Percentiles rank a stretch among this genome's conserved stretches.
Evolutionary conservation across 495 filamentous ascomycete species (phyloP).

Genomic region (Neurospora sp.): DNA sequence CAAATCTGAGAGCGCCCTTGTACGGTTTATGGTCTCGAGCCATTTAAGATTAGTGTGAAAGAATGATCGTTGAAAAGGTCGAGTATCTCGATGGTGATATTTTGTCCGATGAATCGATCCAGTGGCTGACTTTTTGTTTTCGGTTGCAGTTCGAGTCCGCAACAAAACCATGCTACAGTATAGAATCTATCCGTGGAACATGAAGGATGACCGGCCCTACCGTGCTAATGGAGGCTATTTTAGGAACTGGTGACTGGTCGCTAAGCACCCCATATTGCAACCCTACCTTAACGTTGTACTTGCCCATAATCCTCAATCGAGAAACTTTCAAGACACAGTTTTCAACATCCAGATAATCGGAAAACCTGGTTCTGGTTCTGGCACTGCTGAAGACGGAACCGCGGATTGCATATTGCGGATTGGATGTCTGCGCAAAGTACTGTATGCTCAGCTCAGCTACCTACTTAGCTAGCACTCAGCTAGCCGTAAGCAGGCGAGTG

Average conservation of each 20-base stretch:
- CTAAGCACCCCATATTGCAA: neutral
- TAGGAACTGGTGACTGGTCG: neutral
- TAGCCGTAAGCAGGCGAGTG: neutral
- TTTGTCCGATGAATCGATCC: neutral
- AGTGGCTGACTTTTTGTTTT: neutral
- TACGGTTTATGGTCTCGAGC: neutral
- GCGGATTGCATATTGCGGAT: neutral
- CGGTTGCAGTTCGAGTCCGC: neutral
- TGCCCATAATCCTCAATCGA: neutral
- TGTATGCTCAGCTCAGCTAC: neutral
- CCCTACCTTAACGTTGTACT: neutral
- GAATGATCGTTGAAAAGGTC: neutral
- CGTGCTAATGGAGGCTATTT: neutral
- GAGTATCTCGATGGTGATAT: neutral
- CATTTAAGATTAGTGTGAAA: neutral
- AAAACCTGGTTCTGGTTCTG: neutral
- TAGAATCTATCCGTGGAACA: neutral
- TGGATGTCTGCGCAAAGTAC: neutral
- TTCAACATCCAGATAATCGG: neutral
- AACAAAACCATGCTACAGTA: neutral
- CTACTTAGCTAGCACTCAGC: neutral
- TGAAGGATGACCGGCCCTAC: neutral
- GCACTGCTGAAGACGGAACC: neutral
- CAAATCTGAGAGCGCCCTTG: neutral
- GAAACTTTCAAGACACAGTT: neutral